Base-by-base conservation (phyloP, 2,329 filamentous ascomycete genomes). In the Claviceps quebecensis region DNA sequence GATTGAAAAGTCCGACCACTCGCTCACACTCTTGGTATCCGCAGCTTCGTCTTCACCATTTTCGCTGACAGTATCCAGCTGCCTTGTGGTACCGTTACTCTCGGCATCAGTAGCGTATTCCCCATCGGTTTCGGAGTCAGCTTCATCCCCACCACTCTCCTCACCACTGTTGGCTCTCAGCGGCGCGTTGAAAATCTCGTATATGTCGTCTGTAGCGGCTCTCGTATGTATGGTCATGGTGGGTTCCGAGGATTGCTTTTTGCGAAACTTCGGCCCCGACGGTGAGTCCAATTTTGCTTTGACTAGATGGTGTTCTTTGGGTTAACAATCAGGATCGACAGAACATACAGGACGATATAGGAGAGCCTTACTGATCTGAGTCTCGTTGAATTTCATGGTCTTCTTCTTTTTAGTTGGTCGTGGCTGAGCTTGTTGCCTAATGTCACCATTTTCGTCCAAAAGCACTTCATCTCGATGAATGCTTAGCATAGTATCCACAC, bases 191-290 rank as follows among this genome's bases (percentile, higher is more conserved):
- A 97, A 98, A 47, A 98, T 87, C 53, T 89, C 89, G 61, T 97
- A 97, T 49, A 98, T 96, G 59, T 98, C 93, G 59, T 97, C 90
- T 55, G 91, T 96, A 4, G 93, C 93, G 57, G 93, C 91, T 59
- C 81, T 87, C 13, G 93, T 98, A 63, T 97, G 89, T 57, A 98
- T 80, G 0, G 93, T 98, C 90, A 98, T 96, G 1, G 93, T 98
- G n/a, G 90, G 87, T 66, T 97, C 91, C 49, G 76, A 72, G 2
- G 67, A 57, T 58, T 82, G 83, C 65, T 86, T 93, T 65, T 87
- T 87, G 56, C 83, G 85, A 51, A 91, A 76, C 66, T 94, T 97
- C 4, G 81, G 82, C n/a, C 83, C 80, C 0, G 86, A 86, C 0
- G 90, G 91, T 2, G 91, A 96, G 61, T 93, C 87, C 51, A 97